Evolutionary conservation across 2,329 filamentous ascomycete species (phyloP).

Genomic region (Talaromyces sp.): DNA sequence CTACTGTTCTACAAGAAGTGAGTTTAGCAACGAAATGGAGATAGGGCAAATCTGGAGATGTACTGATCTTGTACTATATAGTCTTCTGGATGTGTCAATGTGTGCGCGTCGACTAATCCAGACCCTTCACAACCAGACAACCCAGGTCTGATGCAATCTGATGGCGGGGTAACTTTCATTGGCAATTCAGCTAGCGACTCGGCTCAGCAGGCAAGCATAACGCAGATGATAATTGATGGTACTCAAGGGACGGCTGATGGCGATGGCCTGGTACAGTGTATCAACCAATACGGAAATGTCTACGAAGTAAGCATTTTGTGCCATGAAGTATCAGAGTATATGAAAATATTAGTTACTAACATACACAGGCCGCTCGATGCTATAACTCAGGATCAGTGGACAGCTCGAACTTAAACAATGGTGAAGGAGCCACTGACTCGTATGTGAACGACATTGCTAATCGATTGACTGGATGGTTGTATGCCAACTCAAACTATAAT

Average conservation of each 20-base stretch:
- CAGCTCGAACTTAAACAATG: slow-evolving; percentile 12
- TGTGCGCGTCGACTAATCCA: slow-evolving; percentile 10
- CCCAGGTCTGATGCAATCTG: slow-evolving; percentile 16
- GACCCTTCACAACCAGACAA: slow-evolving; percentile 16
- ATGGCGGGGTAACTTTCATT: slow-evolving; percentile 13
- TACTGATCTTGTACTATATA: not conserved
- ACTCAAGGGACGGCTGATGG: slow-evolving; percentile 11
- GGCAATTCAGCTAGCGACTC: slow-evolving; percentile 10
- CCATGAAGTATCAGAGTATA: not conserved
- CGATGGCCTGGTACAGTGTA: slow-evolving; percentile 14
- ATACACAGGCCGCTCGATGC: slow-evolving; percentile 13
- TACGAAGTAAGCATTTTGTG: slow-evolving; percentile 5
- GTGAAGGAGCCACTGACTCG: slow-evolving; percentile 13
- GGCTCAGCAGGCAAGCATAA: slow-evolving; percentile 13
- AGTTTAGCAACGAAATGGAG: not conserved
- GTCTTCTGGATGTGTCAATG: slow-evolving; percentile 16
- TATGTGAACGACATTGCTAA: slow-evolving; percentile 17
- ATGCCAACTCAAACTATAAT: not conserved
- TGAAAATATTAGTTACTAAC: not conserved
- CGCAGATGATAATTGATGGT: slow-evolving; percentile 13
- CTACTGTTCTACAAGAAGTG: slow-evolving; percentile 14
- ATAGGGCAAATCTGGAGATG: too few relatives aligned
- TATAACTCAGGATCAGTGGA: slow-evolving; percentile 16
- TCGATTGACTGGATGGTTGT: slow-evolving; percentile 14
- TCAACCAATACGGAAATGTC: slow-evolving; percentile 17